Evolutionary conservation across 2,329 filamentous ascomycete genomes (phyloP), one percentile per base, ranked within the genome.

Genomic region (Colletotrichum cordylinicola): DNA sequence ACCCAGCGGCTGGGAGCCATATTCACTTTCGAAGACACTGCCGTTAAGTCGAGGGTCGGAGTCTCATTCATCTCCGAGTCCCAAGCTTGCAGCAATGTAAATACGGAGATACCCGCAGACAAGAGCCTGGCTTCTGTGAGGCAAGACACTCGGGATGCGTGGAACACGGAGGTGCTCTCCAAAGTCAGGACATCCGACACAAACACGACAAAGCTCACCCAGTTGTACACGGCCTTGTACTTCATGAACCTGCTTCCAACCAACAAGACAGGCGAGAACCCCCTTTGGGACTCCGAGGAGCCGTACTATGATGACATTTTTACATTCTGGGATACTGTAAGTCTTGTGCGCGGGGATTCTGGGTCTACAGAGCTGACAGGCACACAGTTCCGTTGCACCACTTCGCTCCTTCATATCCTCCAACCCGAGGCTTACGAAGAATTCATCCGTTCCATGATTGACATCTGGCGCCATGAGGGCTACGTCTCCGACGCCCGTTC

Each of bases 271-370:
- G 93, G 92, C 0, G 93, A 95, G 80, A 95, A 94, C 75, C 93
- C 93, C 0, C 82, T 88, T 1, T 95, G 93, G 93, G 81, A 84
- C 2, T 92, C 91, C 2, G 79, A 81, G 0, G 93, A 95, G 81
- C 93, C 93, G 2, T 94, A 94, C 79, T 95, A 93, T 79, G 91
- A 94, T 74, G 93, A 95, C 74, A 90, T 93, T 18, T 94, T 94
- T 80, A 94, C 93, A 0, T 88, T 93, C 27, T 95, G 93, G 93
- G 90, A 91, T 74, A 83, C 80, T 31, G 79, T 82, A 70, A 67
- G 79, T 68, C 21, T 12, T 16, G 21, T 9, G 13, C 61, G 21
- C n/a, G 6, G n/a, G 7, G 16, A 12, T 10, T 39, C n/a, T 10
- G 8, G 10, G 16, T 18, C 27, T 16, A 8, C 3, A 18, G 21